phyloP scores from a whole-genome alignment of 2,329 filamentous ascomycete genomes.

The Huntiella decipiens region DNA sequence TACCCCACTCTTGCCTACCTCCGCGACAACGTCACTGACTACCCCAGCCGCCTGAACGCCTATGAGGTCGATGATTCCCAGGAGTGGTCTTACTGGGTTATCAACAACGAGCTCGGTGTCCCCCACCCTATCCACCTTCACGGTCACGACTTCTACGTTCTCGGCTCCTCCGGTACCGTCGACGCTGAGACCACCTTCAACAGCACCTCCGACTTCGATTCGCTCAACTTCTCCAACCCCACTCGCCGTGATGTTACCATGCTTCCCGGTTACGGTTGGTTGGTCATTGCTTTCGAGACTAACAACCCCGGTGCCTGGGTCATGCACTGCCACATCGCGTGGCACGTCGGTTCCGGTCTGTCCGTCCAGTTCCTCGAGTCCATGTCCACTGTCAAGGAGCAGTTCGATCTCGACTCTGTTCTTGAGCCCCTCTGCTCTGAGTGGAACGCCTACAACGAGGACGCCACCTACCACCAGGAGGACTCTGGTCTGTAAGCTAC shows the following conservation, averaged over 20 bases:
- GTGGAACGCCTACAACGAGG: conserved; percentile 12
- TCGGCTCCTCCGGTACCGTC: conserved; percentile 16
- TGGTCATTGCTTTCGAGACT: conserved; percentile 30
- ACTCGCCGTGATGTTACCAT: conserved; percentile 33
- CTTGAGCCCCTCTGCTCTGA: conserved; percentile 10
- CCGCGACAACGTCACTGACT: conserved; percentile 12
- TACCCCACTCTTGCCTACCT: conserved; percentile 20
- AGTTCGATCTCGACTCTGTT: conserved; percentile 10
- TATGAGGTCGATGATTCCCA: conserved; percentile 12
- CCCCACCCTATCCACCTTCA: conserved; percentile 32
- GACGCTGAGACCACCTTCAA: conserved; percentile 14
- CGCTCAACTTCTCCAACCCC: conserved; percentile 28
- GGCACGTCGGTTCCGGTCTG: conserved; percentile 36
- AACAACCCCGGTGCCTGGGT: conserved; percentile 34
- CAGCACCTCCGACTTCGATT: conserved; percentile 16
- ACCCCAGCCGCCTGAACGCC: conserved; percentile 13
- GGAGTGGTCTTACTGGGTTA: conserved; percentile 18
- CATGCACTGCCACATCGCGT: conserved; percentile 37
- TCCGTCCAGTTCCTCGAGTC: conserved; percentile 28
- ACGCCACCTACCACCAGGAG: conserved; percentile 11
- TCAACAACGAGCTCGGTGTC: conserved; percentile 16
- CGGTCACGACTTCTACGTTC: conserved; percentile 28
- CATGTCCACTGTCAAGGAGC: conserved; percentile 9
- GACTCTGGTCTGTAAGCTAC: conserved; percentile 12
- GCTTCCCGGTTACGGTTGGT: conserved; percentile 24